These are phyloP conservation scores for Fusarium pilosicola DNA, from an alignment of 2,329 filamentous ascomycete species.

Conservation along the genomic window DNA sequence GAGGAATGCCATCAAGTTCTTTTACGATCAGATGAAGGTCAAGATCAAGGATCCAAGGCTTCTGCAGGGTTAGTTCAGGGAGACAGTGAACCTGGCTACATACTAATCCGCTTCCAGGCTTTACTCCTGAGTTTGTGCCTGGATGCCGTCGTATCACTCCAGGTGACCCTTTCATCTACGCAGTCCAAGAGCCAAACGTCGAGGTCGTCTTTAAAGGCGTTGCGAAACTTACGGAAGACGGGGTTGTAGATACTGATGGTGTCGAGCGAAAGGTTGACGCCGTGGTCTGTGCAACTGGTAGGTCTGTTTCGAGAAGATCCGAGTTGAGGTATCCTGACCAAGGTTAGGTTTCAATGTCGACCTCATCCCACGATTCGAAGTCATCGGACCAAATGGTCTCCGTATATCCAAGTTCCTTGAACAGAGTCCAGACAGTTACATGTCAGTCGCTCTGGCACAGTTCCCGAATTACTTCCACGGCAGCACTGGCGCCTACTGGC, in stretches of 20 bases:
- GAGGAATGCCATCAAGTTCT: neutral
- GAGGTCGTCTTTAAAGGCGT: neutral
- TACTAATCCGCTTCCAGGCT: neutral
- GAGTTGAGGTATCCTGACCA: fast-evolving
- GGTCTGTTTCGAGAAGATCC: fast-evolving
- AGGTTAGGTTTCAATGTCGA: neutral
- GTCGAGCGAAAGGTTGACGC: neutral
- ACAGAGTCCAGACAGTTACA: neutral
- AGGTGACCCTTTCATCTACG: neutral
- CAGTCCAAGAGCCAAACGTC: neutral
- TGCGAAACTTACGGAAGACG: neutral
- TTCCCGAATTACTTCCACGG: neutral
- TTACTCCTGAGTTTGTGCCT: neutral
- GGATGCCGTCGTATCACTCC: neutral
- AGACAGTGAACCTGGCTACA: no score
- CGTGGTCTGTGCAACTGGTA: neutral
- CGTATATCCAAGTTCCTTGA: neutral
- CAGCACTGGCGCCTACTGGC: neutral
- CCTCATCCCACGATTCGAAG: neutral
- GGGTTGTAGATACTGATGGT: neutral
- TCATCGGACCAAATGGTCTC: neutral
- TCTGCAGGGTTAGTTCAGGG: neutral
- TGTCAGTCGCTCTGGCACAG: neutral
- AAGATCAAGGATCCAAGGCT: neutral
- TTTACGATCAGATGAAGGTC: neutral